phyloP scores from a whole-genome alignment of 176 grass and related monocot genomes.

The Triticum urartu region DNA sequence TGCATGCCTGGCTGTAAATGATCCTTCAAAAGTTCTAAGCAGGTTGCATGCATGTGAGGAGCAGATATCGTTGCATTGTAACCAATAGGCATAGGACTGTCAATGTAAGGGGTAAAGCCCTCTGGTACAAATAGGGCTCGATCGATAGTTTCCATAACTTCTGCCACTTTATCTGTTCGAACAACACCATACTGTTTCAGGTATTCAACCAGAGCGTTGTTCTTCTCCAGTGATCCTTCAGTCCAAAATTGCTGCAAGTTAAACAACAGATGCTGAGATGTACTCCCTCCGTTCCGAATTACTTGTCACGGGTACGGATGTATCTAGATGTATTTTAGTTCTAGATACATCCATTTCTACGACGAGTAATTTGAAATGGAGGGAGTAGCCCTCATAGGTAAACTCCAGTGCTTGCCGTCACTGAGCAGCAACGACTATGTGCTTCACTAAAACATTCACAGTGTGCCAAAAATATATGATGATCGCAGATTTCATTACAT shows the following conservation, averaged over 20 bases:
- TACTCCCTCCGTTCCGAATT: too few species aligned
- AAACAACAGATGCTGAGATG: constrained; percentile 17
- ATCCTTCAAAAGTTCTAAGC: constrained; percentile 75
- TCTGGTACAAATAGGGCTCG: constrained; percentile 65
- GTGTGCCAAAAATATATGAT: too few species aligned
- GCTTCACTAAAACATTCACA: too few species aligned
- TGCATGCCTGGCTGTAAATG: constrained; percentile 73
- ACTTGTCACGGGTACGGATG: too few species aligned
- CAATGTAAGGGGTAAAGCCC: constrained; percentile 51
- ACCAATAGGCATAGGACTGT: constrained; percentile 81
- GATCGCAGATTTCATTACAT: too few species aligned
- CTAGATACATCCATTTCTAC: too few species aligned
- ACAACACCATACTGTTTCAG: constrained; percentile 52
- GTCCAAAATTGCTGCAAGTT: constrained; percentile 66
- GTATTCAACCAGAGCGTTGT: constrained; percentile 66
- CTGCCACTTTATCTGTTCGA: constrained; percentile 50
- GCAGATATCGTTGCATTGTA: constrained; percentile 83
- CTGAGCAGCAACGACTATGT: too few species aligned
- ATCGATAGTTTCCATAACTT: constrained; percentile 74
- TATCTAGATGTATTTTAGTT: too few species aligned
- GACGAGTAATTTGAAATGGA: too few species aligned
- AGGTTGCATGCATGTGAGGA: constrained; percentile 84
- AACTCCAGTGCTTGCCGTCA: too few species aligned
- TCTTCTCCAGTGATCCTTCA: constrained; percentile 58
- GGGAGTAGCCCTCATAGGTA: too few species aligned